Evolutionary conservation across 805 yeast genomes (phyloP).

Genomic region (Saccharomyces kudriavzevii): DNA sequence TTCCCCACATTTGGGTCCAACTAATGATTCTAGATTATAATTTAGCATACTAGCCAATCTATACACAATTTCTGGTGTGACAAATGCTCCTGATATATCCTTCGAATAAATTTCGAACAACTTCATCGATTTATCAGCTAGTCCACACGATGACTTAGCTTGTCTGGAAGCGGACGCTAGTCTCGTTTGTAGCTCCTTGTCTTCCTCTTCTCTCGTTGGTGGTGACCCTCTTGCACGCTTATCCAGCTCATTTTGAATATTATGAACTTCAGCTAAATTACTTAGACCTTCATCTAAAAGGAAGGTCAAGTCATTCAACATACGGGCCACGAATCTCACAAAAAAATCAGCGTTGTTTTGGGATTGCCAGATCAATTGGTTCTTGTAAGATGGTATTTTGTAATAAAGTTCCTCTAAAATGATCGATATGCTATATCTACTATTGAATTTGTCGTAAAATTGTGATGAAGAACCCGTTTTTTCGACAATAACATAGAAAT

Average conservation of each 20-base stretch:
- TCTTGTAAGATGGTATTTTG: slow-evolving; percentile 54
- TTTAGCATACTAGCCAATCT: slow-evolving; percentile 93
- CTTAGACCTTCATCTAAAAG: slow-evolving; percentile 83
- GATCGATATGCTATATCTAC: slow-evolving; percentile 76
- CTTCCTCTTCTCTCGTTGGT: slow-evolving; percentile 40
- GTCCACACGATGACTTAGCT: slow-evolving; percentile 73
- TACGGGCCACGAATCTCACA: slow-evolving; percentile 84
- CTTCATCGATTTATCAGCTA: slow-evolving; percentile 74
- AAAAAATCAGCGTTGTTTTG: slow-evolving; percentile 70
- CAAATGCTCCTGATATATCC: slow-evolving; percentile 81
- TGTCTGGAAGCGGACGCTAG: slow-evolving; percentile 59
- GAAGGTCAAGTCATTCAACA: slow-evolving; percentile 90
- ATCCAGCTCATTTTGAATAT: slow-evolving; percentile 56
- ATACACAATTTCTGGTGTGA: slow-evolving; percentile 83
- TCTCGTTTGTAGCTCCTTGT: slow-evolving; percentile 52
- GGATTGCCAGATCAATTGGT: slow-evolving; percentile 63
- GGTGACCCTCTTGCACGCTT: slow-evolving; percentile 33
- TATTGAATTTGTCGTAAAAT: slow-evolving; percentile 91
- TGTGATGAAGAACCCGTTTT: slow-evolving; percentile 93
- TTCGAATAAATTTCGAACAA: slow-evolving; percentile 74
- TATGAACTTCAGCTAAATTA: slow-evolving; percentile 70
- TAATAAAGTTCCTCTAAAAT: slow-evolving; percentile 77
- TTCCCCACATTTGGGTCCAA: slow-evolving; percentile 89
- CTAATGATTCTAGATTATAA: slow-evolving; percentile 84
- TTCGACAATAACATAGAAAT: slow-evolving; percentile 89